Evolutionary conservation across 2,329 filamentous ascomycete genomes (phyloP).

Genomic region (Colletotrichum abscissum): DNA sequence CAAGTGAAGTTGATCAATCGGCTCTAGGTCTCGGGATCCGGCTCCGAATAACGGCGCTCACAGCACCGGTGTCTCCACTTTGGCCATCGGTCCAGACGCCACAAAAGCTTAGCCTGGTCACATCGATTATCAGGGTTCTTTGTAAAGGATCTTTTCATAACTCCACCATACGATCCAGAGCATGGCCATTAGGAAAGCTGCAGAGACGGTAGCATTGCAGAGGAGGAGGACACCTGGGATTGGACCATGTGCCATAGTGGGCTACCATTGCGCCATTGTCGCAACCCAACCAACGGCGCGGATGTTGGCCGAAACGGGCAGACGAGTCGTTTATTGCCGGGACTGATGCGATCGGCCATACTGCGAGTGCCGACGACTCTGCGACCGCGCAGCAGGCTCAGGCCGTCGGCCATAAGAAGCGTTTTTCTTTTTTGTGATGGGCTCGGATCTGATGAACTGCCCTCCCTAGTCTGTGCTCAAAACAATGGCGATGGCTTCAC

Average conservation of each 20-base stretch:
- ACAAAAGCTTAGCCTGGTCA: constrained; percentile 19
- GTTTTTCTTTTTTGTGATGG: background rate
- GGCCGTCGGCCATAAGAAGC: background rate
- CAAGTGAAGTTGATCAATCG: background rate
- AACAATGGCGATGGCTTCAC: constrained; percentile 1
- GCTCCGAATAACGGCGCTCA: constrained; percentile 3
- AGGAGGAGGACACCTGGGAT: constrained; percentile 12
- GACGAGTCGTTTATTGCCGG: background rate
- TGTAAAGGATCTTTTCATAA: background rate
- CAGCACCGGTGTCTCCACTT: background rate
- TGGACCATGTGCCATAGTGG: constrained; percentile 28
- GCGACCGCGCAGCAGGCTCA: constrained; percentile 13
- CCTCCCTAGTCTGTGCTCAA: no score
- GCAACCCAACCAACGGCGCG: constrained; percentile 19
- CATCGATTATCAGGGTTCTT: background rate
- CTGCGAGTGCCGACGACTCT: background rate
- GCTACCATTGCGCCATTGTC: constrained; percentile 29
- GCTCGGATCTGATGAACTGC: no score
- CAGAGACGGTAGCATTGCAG: background rate
- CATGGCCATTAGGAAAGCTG: constrained; percentile 2
- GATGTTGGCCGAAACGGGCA: constrained; percentile 16
- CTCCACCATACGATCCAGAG: background rate
- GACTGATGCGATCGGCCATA: background rate
- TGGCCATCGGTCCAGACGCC: background rate
- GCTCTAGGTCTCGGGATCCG: background rate